Evolutionary conservation across 768 basidiomycete genomes (phyloP).

Genomic region (Cystobasidium ongulense): DNA sequence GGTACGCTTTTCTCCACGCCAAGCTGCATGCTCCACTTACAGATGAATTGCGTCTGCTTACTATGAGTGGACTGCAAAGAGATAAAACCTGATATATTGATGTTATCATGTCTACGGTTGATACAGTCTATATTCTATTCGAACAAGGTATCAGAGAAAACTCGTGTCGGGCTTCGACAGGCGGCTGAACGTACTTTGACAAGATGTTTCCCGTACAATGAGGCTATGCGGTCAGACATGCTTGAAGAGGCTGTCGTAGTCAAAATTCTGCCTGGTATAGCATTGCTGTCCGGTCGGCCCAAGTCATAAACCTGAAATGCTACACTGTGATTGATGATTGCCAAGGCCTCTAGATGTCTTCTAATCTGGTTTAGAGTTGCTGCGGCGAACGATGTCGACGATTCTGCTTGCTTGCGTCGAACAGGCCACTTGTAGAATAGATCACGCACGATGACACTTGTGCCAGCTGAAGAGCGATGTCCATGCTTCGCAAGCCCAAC

Average conservation of each 20-base stretch:
- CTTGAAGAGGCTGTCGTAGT: background rate
- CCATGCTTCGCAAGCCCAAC: background rate
- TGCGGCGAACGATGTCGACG: background rate
- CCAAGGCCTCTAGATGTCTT: slow-evolving; percentile 16
- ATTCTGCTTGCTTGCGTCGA: slow-evolving; percentile 22
- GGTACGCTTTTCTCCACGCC: background rate
- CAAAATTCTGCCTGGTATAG: slow-evolving; percentile 50
- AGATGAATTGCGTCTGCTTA: slow-evolving; percentile 78
- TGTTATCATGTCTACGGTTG: slow-evolving; percentile 49
- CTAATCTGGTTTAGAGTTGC: slow-evolving; percentile 22
- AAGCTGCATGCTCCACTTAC: slow-evolving; percentile 47
- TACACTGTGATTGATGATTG: slow-evolving; percentile 5
- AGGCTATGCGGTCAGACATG: background rate
- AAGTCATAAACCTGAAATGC: slow-evolving; percentile 19
- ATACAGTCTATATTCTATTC: slow-evolving; percentile 55
- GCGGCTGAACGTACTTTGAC: background rate
- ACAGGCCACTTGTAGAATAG: slow-evolving; percentile 63
- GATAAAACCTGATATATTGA: slow-evolving; percentile 64
- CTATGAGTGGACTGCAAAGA: slow-evolving; percentile 34
- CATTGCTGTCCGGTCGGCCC: slow-evolving; percentile 2
- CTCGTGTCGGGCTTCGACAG: background rate
- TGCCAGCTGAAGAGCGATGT: slow-evolving; percentile 51
- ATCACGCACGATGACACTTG: slow-evolving; percentile 73
- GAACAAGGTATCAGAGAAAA: too few relatives aligned
- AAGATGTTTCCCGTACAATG: background rate